Evolutionary conservation across 164 flowering plant species (phyloP).

Genomic region (Annona squamosa): DNA sequence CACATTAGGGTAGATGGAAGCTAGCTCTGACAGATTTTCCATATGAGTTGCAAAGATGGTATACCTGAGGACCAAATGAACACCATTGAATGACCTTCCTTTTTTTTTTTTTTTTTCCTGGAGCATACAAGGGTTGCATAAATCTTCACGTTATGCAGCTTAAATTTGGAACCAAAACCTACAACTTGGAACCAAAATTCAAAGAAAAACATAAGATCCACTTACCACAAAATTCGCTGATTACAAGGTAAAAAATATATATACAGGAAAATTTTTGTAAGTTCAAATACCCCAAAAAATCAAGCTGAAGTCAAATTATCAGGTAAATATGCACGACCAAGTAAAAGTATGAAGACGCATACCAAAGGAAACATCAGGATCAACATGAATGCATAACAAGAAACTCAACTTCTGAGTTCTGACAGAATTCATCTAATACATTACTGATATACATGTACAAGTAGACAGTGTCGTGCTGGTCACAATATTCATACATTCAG

Average conservation of each 20-base stretch:
- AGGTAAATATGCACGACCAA: background rate
- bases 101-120: too few species aligned
- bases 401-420: background rate
- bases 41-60: conserved; percentile 95
- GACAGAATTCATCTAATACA: background rate
- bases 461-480: background rate
- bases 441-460: background rate
- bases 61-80: conserved; percentile 44
- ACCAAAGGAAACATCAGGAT: background rate
- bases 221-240: background rate
- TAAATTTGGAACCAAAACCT: too few species aligned
- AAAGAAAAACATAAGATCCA: background rate
- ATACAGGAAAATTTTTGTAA: background rate
- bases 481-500: background rate
- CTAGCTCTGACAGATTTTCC: conserved; percentile 81
- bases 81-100: background rate
- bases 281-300: too few species aligned
- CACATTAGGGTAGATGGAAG: conserved; percentile 87
- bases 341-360: background rate
- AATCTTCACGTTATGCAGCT: too few species aligned
- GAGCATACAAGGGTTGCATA: too few species aligned
- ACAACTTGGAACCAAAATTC: background rate
- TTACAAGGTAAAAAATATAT: background rate
- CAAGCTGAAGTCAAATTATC: background rate
- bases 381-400: background rate